These are phyloP conservation scores for Oryza australiensis DNA, from an alignment of 176 grass and related monocot species.

Conservation along the genomic window DNA sequence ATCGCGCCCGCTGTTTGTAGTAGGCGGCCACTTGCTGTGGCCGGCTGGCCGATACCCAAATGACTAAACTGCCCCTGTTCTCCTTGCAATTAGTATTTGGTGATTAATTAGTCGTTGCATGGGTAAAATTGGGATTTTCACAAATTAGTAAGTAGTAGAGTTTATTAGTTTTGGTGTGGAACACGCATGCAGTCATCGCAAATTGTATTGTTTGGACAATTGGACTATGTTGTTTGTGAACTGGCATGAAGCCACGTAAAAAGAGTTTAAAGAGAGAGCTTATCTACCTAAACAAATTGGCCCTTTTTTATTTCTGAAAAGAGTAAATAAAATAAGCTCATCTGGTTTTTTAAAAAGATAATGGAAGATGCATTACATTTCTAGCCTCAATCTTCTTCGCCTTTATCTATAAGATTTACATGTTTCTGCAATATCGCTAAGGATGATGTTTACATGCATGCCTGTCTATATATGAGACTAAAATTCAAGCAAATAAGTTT, in stretches of 20 bases:
- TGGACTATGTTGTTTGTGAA: neutral
- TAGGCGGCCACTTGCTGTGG: neutral
- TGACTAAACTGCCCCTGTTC: neutral
- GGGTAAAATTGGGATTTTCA: neutral
- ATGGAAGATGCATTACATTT: no score
- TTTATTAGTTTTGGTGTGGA: neutral
- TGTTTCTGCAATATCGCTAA: neutral
- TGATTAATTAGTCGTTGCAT: neutral
- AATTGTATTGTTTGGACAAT: neutral
- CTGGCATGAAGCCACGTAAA: neutral
- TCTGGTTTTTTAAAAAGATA: neutral
- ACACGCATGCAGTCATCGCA: neutral
- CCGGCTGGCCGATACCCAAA: neutral
- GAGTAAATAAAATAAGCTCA: neutral
- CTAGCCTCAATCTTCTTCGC: neutral
- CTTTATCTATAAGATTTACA: neutral
- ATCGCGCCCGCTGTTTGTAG: neutral
- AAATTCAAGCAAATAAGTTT: no score
- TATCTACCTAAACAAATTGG: neutral
- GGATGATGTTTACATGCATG: neutral
- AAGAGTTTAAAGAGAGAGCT: neutral
- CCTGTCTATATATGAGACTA: no score
- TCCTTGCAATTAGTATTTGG: neutral
- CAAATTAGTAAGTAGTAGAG: neutral
- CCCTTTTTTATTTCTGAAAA: neutral